Base-by-base conservation (phyloP, 2,329 filamentous ascomycete genomes). In the Stagonosporopsis cucurbitacearum region DNA sequence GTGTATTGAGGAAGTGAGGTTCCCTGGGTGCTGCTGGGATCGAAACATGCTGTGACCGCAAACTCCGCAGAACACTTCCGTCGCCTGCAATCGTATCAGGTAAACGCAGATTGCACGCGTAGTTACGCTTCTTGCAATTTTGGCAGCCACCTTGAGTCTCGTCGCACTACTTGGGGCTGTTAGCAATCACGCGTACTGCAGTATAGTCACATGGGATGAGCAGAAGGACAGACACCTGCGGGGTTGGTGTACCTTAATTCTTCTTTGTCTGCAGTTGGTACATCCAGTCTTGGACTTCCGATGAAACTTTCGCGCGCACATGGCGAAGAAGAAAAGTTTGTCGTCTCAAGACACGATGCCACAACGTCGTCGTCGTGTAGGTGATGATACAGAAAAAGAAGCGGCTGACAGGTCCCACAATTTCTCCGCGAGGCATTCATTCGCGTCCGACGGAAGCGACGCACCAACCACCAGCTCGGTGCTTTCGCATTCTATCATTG, bases 61-160 rank as follows among this genome's bases (percentile, higher is more conserved):
- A 15, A 15, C 33, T n/a, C 9, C 20, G 19, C 35, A 35, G n/a
- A n/a, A 26, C 32, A n/a, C 23, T 23, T 30, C 17, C 28, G 35
- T 22, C 50, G 39, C 20, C 39, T 13, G 54, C 55, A 11, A 32
- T 33, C 30, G 64, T 54, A 37, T 60, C 54, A n/a, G 59, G 60
- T 12, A 17, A 25, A 17, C 43, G 52, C 30, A 67, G 65, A 43
- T 64, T 66, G 50, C 69, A 71, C n/a, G 28, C 4, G 11, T 48
- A 51, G 19, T 37, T 35, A 28, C 47, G 54, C 20, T 26, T 47
- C 22, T 26, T 22, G 12, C 47, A 57, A 4, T 51, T 57, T 17
- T 19, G 3, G 17, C 48, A 57, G 15, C 47, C 48, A 8, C 43
- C 42, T 40, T 33, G 30, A 17, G 28, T 6, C 42, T 51, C 54